Conservation (phyloP, 2,329 filamentous ascomycete genomes). For the Ceratocystis papillata region DNA sequence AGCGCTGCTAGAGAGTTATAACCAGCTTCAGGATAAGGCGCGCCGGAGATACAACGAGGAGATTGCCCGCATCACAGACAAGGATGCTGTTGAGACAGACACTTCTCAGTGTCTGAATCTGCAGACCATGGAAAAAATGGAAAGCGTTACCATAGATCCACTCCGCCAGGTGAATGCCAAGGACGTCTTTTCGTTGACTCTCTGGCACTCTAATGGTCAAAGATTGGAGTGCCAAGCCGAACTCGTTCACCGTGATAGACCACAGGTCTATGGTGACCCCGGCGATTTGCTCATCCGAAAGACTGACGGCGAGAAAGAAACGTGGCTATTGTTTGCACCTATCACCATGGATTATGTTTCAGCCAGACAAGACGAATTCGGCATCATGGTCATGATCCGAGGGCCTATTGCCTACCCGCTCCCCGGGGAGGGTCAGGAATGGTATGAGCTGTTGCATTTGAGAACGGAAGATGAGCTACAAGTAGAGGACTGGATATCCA, state of each 20-base stretch:
- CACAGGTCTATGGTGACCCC: slow-evolving; percentile 50
- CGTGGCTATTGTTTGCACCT: slow-evolving; percentile 85
- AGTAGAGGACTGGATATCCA: slow-evolving; percentile 74
- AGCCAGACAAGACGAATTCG: slow-evolving; percentile 61
- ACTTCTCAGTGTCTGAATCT: slow-evolving; percentile 69
- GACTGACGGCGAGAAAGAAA: slow-evolving; percentile 59
- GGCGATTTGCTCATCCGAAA: slow-evolving; percentile 91
- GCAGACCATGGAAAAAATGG: slow-evolving; percentile 60
- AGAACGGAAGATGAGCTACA: slow-evolving; percentile 65
- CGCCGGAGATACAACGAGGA: slow-evolving; percentile 54
- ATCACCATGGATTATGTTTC: slow-evolving; percentile 64
- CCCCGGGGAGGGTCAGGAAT: slow-evolving; percentile 51
- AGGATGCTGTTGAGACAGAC: slow-evolving; percentile 76
- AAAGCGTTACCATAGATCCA: slow-evolving; percentile 61
- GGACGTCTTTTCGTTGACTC: slow-evolving; percentile 76
- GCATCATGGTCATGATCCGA: slow-evolving; percentile 79
- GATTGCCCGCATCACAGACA: slow-evolving; percentile 65
- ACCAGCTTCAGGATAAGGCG: slow-evolving; percentile 63
- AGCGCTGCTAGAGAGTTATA: slow-evolving; percentile 45
- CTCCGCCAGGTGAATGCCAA: slow-evolving; percentile 74
- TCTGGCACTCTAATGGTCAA: slow-evolving; percentile 83
- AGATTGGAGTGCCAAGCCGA: slow-evolving; percentile 82
- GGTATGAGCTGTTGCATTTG: slow-evolving; percentile 77
- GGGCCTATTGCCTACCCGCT: slow-evolving; percentile 35
- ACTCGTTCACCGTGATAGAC: slow-evolving; percentile 71